Percentiles rank a stretch among this genome's conserved stretches.
These are phyloP conservation scores for Sporothrix euskadiensis DNA, from an alignment of 2,329 filamentous ascomycete genomes.

Conservation along the genomic window DNA sequence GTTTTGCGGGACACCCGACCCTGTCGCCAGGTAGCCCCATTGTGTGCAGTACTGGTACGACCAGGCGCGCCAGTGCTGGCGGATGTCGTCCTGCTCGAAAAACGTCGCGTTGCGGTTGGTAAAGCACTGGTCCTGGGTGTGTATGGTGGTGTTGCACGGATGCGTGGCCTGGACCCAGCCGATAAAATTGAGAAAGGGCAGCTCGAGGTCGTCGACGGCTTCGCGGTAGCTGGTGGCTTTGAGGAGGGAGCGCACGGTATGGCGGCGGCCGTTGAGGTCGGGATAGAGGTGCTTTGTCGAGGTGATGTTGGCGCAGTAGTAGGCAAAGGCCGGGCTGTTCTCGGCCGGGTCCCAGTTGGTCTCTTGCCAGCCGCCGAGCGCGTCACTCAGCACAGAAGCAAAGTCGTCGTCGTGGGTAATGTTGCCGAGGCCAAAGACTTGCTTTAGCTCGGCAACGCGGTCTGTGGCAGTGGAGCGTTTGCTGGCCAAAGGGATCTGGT, in stretches of 20 bases:
- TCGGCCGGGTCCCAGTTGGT: slow-evolving; percentile 56
- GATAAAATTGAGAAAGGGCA: slow-evolving; percentile 54
- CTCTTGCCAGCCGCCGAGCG: slow-evolving; percentile 49
- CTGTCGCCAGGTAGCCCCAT: slow-evolving; percentile 79
- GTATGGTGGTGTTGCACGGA: slow-evolving; percentile 33
- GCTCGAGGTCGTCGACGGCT: slow-evolving; percentile 43
- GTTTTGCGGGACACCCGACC: slow-evolving; percentile 62
- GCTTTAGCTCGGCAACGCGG: slow-evolving; percentile 41
- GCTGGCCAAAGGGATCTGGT: background rate
- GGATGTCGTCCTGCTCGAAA: slow-evolving; percentile 42
- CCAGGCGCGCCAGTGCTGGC: slow-evolving; percentile 51
- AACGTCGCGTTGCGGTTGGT: slow-evolving; percentile 40
- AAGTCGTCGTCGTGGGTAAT: slow-evolving; percentile 53
- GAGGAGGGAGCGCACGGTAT: slow-evolving; percentile 45
- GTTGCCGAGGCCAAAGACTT: slow-evolving; percentile 49
- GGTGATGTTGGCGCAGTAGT: slow-evolving; percentile 52
- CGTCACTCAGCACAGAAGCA: slow-evolving; percentile 45
- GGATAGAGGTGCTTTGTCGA: slow-evolving; percentile 46
- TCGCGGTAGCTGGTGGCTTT: slow-evolving; percentile 45
- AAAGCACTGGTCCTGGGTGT: slow-evolving; percentile 44
- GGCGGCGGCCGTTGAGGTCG: slow-evolving; percentile 41
- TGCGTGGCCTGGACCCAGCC: slow-evolving; percentile 45
- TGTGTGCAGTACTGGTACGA: slow-evolving; percentile 58
- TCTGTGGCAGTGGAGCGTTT: background rate
- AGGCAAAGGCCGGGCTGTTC: slow-evolving; percentile 46